These are phyloP conservation scores for Carex arenaria DNA, from an alignment of 202 grass and related monocot species.

Conservation along the genomic window DNA sequence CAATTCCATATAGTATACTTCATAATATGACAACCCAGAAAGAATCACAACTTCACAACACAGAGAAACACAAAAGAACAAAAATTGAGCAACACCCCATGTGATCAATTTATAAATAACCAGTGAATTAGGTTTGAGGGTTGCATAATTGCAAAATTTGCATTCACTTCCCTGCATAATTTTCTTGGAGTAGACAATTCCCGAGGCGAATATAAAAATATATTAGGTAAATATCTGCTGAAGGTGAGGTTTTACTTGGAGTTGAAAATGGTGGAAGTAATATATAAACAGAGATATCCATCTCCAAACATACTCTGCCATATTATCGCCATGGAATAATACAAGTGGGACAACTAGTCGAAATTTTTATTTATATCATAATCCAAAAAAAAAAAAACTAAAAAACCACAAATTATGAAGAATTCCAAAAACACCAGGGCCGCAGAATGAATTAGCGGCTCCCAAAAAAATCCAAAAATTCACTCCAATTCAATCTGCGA, in stretches of 20 bases:
- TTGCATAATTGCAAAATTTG: background rate
- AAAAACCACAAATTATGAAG: too few relatives aligned
- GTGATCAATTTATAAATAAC: conserved; percentile 36
- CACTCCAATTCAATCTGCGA: too few relatives aligned
- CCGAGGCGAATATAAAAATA: background rate
- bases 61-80: conserved; percentile 11
- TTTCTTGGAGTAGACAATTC: conserved; percentile 23
- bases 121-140: conserved; percentile 23
- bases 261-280: background rate
- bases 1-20: background rate
- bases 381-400: too few relatives aligned
- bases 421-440: too few relatives aligned
- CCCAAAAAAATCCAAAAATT: too few relatives aligned
- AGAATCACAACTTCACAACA: background rate
- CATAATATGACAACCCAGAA: background rate
- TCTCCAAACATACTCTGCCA: background rate
- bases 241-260: background rate
- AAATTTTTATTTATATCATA: too few relatives aligned
- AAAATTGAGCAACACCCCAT: conserved; percentile 33
- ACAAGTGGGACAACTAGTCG: too few relatives aligned
- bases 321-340: background rate
- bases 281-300: background rate
- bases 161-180: background rate
- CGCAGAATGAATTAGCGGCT: too few relatives aligned
- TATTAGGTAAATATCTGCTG: background rate